Base-by-base conservation (phyloP, 305 asterid genomes). In the Fraxinus floribunda region DNA sequence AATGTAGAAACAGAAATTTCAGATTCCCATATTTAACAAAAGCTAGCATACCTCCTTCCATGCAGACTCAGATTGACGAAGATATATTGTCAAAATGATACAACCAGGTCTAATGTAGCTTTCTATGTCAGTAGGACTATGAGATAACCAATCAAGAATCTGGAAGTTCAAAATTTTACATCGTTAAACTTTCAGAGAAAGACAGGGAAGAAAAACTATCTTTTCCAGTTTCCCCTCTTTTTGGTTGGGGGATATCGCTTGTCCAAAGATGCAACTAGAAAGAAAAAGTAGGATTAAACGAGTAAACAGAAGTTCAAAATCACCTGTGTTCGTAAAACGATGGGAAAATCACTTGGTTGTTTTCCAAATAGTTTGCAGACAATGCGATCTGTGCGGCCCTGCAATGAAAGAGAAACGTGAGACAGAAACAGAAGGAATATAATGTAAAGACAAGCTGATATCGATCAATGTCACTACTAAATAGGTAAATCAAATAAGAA, bases 41-140 rank as follows among this genome's bases (percentile, higher is more conserved):
- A 32, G n/a, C 20, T 16, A 30, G 73, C 83, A 80, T 85, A 94
- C 98, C 97, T 93, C 97, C 76, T 94, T 97, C 98, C 98, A 94
- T 44, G 86, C 85, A 46, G 92, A 84, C 82, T 92, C 94, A 4
- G 92, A 76, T 49, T 85, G 90, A 77, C 90, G 91, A 86, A 92
- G 93, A 86, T 93, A 93, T 83, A 94, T 68, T 7, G 98, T 94
- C 82, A 94, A 85, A 82, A 92, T 84, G 84, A 94, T 84, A 82
- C 98, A 94, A 82, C 98, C 98, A 39, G 97, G 98, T 79, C 93
- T 89, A 79, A 92, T 92, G 86, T 94, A 94, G 94, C 98, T 91
- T 82, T 94, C 98, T 79, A 94, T 92, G 87, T 92, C 98, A 41
- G 90, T 83, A 76, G 97, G 98, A 86, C 98, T 92, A 80, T 90